Evolutionary conservation across 2,329 filamentous ascomycete species (phyloP).

Genomic region (Fusarium robinianum): DNA sequence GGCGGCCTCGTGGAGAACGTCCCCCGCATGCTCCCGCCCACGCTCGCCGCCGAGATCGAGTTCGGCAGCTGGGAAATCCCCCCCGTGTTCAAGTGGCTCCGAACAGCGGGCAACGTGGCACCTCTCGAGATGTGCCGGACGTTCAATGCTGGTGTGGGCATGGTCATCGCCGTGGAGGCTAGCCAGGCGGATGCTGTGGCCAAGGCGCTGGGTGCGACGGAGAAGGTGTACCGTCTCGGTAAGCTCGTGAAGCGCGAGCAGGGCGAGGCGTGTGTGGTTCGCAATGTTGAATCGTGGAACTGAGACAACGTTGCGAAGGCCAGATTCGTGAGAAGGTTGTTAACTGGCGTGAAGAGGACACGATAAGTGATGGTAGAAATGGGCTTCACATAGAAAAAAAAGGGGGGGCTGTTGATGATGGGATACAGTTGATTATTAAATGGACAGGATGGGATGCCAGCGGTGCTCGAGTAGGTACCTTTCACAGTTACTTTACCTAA

Average conservation of each 20-base stretch:
- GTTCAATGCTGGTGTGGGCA: constrained; percentile 94
- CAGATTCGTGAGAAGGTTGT: too few species aligned
- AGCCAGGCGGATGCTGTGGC: constrained; percentile 65
- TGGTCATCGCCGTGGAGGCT: constrained; percentile 81
- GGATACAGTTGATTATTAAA: not conserved
- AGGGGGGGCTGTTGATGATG: not conserved
- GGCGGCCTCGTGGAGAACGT: constrained; percentile 94
- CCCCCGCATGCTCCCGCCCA: constrained; percentile 83
- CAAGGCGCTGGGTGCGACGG: constrained; percentile 62
- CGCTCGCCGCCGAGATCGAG: constrained; percentile 81
- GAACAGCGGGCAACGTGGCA: constrained; percentile 70
- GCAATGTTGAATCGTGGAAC: constrained; percentile 43
- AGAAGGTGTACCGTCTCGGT: constrained; percentile 79
- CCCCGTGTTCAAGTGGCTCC: constrained; percentile 85
- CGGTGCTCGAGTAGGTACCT: too few species aligned
- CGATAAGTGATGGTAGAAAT: too few species aligned
- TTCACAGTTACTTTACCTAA: constrained; percentile 4
- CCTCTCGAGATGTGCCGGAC: constrained; percentile 84
- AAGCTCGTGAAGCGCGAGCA: constrained; percentile 63
- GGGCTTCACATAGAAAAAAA: constrained; percentile 4
- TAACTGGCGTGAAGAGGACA: too few species aligned
- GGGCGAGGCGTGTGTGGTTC: constrained; percentile 43
- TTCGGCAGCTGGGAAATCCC: constrained; percentile 76
- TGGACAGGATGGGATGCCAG: not conserved
- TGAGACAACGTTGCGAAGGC: constrained; percentile 25